Base-by-base conservation (phyloP, 495 filamentous ascomycete genomes). In the Neurospora discreta region DNA sequence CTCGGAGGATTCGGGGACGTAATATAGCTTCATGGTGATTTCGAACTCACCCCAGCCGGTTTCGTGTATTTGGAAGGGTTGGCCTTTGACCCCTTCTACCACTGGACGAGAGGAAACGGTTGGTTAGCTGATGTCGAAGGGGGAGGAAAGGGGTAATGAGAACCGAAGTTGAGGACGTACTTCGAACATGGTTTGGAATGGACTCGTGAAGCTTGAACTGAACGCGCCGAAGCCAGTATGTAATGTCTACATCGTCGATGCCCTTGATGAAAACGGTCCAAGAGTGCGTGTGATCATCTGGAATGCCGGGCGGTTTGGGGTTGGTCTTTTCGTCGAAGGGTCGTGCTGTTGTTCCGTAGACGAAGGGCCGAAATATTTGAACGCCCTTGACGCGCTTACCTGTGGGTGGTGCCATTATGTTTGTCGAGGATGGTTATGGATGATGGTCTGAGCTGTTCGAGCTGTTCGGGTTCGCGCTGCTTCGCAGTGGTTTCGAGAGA, bases 21-120 rank as follows among this genome's bases (percentile, higher is more conserved):
- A 98, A 83, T 93, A 94, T 0, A 99, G 82, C 77, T 97, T 93
- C 78, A 99, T 91, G 72, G 93, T 90, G 74, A 98, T 94, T 77
- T 95, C 92, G 84, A 99, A 99, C 84, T 97, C 95, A 75, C 95
- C 95, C 93, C 95, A 99, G 43, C 95, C 95, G 0, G 94, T 97
- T 81, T 98, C 95, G 69, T 86, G 86, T 60, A 98, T 91, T 79
- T 92, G 87, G 80, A 97, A 98, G 38, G 95, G 91, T 38, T 89
- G 89, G 65, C 88, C 85, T 85, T 83, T 93, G 80, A 83, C 81
- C 65, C 90, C 87, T 77, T 87, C 86, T 75, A 87, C 77, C 74
- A 80, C 79, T 81, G 71, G 39, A 36, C 1, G 23, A 68, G 69
- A 13, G n/a, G 13, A 38, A 23, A 26, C 7, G 33, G 26, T 52